Evolutionary conservation across 371 early-diverging fungal species (phyloP), one percentile per base, ranked within the genome.

Genomic region (Blastocladiella emersonii): DNA sequence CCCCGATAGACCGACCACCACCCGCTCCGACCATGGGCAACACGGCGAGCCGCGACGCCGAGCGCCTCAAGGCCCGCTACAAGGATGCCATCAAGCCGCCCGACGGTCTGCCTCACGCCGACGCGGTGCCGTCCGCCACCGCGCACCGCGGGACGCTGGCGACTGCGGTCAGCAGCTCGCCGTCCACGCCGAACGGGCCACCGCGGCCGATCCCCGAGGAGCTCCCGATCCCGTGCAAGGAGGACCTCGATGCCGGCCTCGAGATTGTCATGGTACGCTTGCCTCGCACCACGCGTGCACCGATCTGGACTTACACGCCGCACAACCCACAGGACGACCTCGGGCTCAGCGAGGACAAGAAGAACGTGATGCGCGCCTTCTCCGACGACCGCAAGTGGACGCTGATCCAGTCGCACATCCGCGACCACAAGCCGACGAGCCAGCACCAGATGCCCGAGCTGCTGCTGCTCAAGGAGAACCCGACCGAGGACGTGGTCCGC

Each of bases 301-400:
- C 2, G 21, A 15, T 8, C 34, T 15, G 43, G 1, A 10, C 30
- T 7, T 35, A 3, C 21, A 1, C 55, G 39, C 43, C 34, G 30
- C 32, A 12, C 37, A 25, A 32, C 62, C 57, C 10, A 27, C 62
- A 74, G 74, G 78, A 79, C 59, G 77, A 79, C 57, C 66, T 78
- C 34, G 76, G 78, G 61, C 65, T 79, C 48, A 71, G 73, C 0
- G 74, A 76, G 60, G 75, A 74, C 59, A 75, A 78, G 61, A 79
- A 79, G 67, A 61, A 68, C 35, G 72, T 70, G 32, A 60, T 79
- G 53, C 70, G 80, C 19, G 49, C 34, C 34, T 65, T 72, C 13
- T 59, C 78, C 19, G 65, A 43, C 34, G 76, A 78, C 15, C 68
- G 75, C n/a, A 79, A 79, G 62, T 79, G 80, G 80, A 61, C 71